These are phyloP conservation scores for Suillus fuscotomentosus DNA, from an alignment of 768 basidiomycete species.

Conservation along the genomic window DNA sequence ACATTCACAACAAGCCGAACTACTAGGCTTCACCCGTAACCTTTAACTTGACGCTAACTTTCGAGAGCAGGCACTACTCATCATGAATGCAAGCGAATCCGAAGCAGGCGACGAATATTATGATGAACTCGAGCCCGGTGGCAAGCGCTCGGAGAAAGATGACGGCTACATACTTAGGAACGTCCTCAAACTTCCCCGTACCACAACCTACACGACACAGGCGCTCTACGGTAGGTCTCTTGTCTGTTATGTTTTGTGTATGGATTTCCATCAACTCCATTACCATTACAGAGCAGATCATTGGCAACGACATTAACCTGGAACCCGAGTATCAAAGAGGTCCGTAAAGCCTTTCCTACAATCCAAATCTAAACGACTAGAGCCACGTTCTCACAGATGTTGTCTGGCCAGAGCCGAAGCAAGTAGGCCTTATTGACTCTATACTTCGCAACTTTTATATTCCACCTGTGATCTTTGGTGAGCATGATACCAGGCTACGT, in stretches of 20 bases:
- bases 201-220: conserved; percentile 64
- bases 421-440: conserved; percentile 74
- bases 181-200: conserved; percentile 52
- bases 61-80: background rate
- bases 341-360: conserved; percentile 20
- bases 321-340: conserved; percentile 82
- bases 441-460: conserved; percentile 79
- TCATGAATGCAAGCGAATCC: conserved; percentile 20
- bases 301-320: conserved; percentile 60
- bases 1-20: background rate
- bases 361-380: background rate
- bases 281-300: conserved; percentile 54
- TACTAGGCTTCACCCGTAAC: background rate
- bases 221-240: conserved; percentile 50
- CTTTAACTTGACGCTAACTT: background rate
- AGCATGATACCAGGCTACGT: conserved; percentile 9
- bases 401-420: conserved; percentile 78
- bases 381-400: conserved; percentile 44
- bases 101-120: conserved; percentile 19
- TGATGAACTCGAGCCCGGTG: conserved; percentile 13
- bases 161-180: conserved; percentile 35
- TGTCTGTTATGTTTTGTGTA: background rate
- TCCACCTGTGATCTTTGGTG: conserved; percentile 76
- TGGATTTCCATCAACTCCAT: background rate
- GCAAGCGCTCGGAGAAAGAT: conserved; percentile 1